Conservation (phyloP, 116 monocot genomes). For the Dioscorea cayenensis region DNA sequence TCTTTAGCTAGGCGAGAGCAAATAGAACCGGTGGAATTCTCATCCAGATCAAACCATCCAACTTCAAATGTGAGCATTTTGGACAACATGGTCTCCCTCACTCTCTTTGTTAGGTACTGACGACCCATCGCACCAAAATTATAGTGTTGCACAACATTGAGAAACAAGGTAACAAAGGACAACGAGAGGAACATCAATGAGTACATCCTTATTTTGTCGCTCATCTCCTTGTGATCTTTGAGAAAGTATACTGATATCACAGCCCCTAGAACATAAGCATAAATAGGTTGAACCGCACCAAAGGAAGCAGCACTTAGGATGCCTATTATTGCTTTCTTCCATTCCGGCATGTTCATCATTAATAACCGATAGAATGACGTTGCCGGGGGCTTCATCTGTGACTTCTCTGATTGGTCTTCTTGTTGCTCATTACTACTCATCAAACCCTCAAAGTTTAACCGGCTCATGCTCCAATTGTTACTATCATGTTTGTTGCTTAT, state of each 20-base stretch:
- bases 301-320: conserved; percentile 19
- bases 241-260: conserved; percentile 45
- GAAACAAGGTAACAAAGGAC: conserved; percentile 20
- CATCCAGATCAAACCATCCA: conserved; percentile 58
- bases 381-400: conserved; percentile 4
- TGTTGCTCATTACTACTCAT: no score
- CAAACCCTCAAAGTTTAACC: no score
- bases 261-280: conserved; percentile 27
- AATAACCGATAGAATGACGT: conserved; percentile 39
- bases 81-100: conserved; percentile 48
- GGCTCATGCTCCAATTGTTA: conserved; percentile 14
- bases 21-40: conserved; percentile 47
- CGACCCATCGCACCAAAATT: conserved; percentile 62
- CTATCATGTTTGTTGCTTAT: background rate
- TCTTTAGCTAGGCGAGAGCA: conserved; percentile 56
- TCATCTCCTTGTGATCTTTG: conserved; percentile 42
- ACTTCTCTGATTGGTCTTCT: background rate
- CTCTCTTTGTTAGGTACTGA: conserved; percentile 50
- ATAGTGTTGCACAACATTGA: conserved; percentile 57
- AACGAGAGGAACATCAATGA: conserved; percentile 30
- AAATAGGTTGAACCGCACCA: conserved; percentile 41
- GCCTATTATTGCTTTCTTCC: conserved; percentile 36
- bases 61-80: conserved; percentile 64
- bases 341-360: conserved; percentile 41
- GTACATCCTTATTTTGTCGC: conserved; percentile 32